A percentile compares a stretch with the other conserved stretches of the same genome.
phyloP scores from a whole-genome alignment of 495 filamentous ascomycete species.

The Jackrogersella multiformis region DNA sequence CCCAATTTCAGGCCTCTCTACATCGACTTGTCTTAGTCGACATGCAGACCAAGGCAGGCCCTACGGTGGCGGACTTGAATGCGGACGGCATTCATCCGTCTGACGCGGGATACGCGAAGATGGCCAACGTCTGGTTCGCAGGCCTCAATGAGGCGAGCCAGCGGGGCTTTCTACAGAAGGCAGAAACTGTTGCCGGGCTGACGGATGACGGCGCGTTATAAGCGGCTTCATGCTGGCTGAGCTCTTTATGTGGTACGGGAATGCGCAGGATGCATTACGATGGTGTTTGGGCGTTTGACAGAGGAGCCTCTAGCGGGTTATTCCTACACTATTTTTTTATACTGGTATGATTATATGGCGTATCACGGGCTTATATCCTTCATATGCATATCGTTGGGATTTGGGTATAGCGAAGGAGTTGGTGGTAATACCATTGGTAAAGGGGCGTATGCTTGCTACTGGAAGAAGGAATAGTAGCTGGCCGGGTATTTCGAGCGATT shows the following conservation, averaged over 20 bases:
- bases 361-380: too few species aligned
- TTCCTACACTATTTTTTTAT: too few species aligned
- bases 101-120: conserved; percentile 60
- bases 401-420: too few species aligned
- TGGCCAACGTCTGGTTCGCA: conserved; percentile 63
- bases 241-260: background rate
- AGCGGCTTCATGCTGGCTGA: background rate
- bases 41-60: conserved; percentile 52
- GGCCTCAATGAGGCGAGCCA: conserved; percentile 48
- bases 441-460: too few species aligned
- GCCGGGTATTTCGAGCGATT: too few species aligned
- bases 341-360: too few species aligned
- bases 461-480: too few species aligned
- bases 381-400: too few species aligned
- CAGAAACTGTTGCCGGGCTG: conserved; percentile 23
- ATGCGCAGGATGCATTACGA: background rate
- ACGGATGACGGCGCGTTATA: conserved; percentile 18
- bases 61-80: conserved; percentile 48
- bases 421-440: too few species aligned
- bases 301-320: background rate
- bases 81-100: conserved; percentile 61
- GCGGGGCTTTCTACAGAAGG: background rate
- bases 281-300: conserved; percentile 4
- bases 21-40: conserved; percentile 59
- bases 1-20: conserved; percentile 8